A percentile compares a stretch with the other conserved stretches of the same genome.
phyloP scores from a whole-genome alignment of 192 early-diverging fungal species.

The Coemansia sp. region DNA sequence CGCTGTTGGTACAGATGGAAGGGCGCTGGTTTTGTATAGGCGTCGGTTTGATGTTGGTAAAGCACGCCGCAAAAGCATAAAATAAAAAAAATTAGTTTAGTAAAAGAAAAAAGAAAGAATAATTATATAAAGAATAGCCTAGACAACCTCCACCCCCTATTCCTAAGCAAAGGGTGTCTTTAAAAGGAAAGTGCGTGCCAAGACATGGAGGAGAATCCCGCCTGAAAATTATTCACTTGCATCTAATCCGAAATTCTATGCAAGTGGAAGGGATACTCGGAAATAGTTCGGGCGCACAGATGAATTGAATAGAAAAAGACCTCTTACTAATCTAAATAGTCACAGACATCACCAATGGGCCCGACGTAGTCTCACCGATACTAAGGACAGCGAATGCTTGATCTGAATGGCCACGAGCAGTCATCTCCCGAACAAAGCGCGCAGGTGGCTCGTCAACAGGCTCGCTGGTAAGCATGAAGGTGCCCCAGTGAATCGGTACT shows the following conservation, averaged over 20 bases:
- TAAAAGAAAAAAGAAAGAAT: neutral
- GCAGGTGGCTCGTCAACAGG: slow-evolving; percentile 70
- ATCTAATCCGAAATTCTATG: too few species aligned
- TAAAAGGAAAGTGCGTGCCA: neutral
- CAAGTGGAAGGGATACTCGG: too few species aligned
- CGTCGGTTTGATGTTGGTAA: neutral
- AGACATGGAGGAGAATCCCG: neutral
- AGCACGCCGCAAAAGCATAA: neutral
- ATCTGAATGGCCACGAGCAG: slow-evolving; percentile 54
- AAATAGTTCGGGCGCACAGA: neutral
- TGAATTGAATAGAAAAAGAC: too few species aligned
- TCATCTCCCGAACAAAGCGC: slow-evolving; percentile 61
- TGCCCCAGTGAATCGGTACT: slow-evolving; percentile 89
- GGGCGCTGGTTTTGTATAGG: neutral
- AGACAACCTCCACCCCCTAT: neutral
- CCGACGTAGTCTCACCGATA: slow-evolving; percentile 53
- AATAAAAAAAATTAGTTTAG: neutral
- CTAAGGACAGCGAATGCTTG: slow-evolving; percentile 53
- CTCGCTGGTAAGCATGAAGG: slow-evolving; percentile 77
- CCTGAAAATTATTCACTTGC: too few species aligned
- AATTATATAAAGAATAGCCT: neutral
- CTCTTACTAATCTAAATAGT: neutral
- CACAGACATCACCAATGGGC: neutral
- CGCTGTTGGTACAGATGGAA: neutral
- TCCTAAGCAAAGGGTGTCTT: neutral